phyloP scores from a whole-genome alignment of 768 basidiomycete species.

The Artomyces pyxidatus region DNA sequence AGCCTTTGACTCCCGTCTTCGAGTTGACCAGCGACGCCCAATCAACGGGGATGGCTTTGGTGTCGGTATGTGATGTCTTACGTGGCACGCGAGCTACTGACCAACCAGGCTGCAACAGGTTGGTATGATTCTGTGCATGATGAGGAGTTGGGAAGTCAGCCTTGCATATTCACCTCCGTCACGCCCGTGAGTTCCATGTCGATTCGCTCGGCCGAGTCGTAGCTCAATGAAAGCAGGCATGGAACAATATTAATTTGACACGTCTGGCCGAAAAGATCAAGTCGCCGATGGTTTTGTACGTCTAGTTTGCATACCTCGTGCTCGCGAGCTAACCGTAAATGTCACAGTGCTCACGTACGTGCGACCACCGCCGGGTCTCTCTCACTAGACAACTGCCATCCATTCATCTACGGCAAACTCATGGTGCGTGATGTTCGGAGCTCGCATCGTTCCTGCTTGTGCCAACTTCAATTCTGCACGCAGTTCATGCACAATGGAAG shows the following conservation, averaged over 20 bases:
- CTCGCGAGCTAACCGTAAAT: background rate
- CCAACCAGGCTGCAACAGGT: conserved; percentile 34
- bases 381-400: conserved; percentile 93
- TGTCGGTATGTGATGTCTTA: conserved; percentile 50
- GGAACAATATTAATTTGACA: conserved; percentile 93
- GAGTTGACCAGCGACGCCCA: conserved; percentile 73
- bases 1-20: conserved; percentile 88
- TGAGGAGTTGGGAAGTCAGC: conserved; percentile 76
- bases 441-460: background rate
- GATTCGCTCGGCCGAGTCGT: background rate
- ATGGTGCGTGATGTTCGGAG: conserved; percentile 50
- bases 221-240: conserved; percentile 50
- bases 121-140: conserved; percentile 91
- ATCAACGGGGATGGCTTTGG: conserved; percentile 97
- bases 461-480: conserved; percentile 1
- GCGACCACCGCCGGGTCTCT: conserved; percentile 89
- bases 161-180: conserved; percentile 93
- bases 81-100: background rate
- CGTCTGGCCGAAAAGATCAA: conserved; percentile 96
- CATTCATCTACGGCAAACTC: conserved; percentile 84
- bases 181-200: conserved; percentile 62
- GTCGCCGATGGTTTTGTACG: conserved; percentile 89
- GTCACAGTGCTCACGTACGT: conserved; percentile 76
- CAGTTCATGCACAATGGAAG: conserved; percentile 98
- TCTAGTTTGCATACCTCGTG: conserved; percentile 7